Evolutionary conservation across 108 stramenopile genomes (phyloP).

Genomic region (Skeletonema menzelii): DNA sequence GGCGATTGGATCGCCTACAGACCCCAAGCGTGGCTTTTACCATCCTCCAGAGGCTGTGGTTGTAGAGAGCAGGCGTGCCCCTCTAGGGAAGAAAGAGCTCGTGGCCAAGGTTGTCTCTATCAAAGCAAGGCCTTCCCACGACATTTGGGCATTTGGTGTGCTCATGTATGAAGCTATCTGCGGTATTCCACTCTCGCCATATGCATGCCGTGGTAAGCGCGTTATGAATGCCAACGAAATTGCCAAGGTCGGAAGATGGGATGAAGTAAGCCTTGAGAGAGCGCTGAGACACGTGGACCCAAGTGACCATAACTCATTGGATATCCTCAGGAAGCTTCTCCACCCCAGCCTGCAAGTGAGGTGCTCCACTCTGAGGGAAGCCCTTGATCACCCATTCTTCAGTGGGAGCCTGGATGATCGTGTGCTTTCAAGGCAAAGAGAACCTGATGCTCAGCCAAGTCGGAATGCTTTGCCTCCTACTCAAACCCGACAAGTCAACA

Average conservation of each 20-base stretch:
- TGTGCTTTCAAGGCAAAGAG: slow-evolving; percentile 4
- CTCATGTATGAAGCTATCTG: slow-evolving; percentile 82
- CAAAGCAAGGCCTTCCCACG: slow-evolving; percentile 67
- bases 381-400: slow-evolving; percentile 83
- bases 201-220: slow-evolving; percentile 83
- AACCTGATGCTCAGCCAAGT: slow-evolving; percentile 9
- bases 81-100: slow-evolving; percentile 65
- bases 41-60: slow-evolving; percentile 84
- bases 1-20: slow-evolving; percentile 68
- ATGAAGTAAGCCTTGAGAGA: slow-evolving; percentile 67
- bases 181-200: slow-evolving; percentile 73
- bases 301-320: slow-evolving; percentile 44
- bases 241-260: slow-evolving; percentile 79
- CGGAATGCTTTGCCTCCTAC: slow-evolving; percentile 1
- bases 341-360: slow-evolving; percentile 72
- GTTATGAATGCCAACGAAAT: slow-evolving; percentile 73
- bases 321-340: slow-evolving; percentile 64
- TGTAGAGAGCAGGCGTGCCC: slow-evolving; percentile 66
- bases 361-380: slow-evolving; percentile 61
- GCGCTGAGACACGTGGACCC: slow-evolving; percentile 66
- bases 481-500: not conserved
- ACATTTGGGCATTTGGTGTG: slow-evolving; percentile 86
- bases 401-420: slow-evolving; percentile 37
- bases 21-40: slow-evolving; percentile 85
- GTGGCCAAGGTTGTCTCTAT: slow-evolving; percentile 70